phyloP scores from a whole-genome alignment of 805 yeast genomes.

The Ogataea henricii region DNA sequence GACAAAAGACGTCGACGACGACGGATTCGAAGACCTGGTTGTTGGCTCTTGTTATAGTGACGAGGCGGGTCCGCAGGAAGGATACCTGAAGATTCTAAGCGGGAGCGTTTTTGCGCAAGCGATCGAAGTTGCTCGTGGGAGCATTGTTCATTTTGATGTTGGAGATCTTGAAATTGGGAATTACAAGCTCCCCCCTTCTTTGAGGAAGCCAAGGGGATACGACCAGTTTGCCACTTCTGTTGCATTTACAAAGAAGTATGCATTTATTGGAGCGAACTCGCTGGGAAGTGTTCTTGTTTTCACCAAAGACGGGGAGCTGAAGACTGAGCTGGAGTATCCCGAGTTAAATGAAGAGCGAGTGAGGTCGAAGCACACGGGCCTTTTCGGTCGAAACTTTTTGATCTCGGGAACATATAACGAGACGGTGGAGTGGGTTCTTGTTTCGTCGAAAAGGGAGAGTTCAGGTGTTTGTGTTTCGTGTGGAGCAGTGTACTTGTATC shows the following conservation, averaged over 20 bases:
- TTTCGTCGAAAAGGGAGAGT: conserved; percentile 33
- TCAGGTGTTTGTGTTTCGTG: conserved; percentile 34
- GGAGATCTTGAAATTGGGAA: conserved; percentile 11
- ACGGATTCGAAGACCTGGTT: conserved; percentile 43
- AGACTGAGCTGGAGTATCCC: neutral
- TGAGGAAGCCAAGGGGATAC: conserved; percentile 30
- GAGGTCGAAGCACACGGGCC: conserved; percentile 21
- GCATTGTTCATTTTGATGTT: conserved; percentile 5
- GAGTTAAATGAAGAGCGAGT: conserved; percentile 9
- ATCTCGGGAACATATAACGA: conserved; percentile 22
- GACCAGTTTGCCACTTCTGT: conserved; percentile 45
- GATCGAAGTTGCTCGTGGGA: neutral
- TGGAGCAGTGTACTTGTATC: conserved; percentile 43
- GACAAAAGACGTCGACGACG: conserved; percentile 37
- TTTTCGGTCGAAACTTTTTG: conserved; percentile 33
- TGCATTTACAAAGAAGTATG: conserved; percentile 26
- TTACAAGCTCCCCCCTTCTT: conserved; percentile 23
- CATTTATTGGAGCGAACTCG: conserved; percentile 43
- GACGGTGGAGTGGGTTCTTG: conserved; percentile 31
- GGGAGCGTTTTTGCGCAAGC: conserved; percentile 21
- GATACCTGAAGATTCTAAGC: conserved; percentile 37
- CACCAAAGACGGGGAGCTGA: conserved; percentile 20
- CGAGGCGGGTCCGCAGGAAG: conserved; percentile 34
- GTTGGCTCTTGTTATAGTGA: conserved; percentile 45
- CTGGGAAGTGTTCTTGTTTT: conserved; percentile 41